These are phyloP conservation scores for Wolfiporia cocos DNA, from an alignment of 1,284 basidiomycete species.

Conservation along the genomic window DNA sequence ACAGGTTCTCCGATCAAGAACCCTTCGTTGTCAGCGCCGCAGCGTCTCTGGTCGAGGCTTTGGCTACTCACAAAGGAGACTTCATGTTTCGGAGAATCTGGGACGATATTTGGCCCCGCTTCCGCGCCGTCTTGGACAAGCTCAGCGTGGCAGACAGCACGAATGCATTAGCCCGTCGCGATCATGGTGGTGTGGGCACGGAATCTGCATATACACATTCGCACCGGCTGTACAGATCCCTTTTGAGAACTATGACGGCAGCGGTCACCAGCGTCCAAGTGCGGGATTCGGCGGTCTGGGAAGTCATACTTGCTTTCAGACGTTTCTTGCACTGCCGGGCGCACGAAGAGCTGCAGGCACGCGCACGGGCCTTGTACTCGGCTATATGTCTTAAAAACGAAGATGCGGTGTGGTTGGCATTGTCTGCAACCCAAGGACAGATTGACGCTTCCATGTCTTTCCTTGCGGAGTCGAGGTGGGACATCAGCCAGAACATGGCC, in stretches of 20 bases:
- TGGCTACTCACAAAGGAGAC: slow-evolving; percentile 65
- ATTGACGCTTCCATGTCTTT: slow-evolving; percentile 39
- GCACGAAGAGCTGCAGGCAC: slow-evolving; percentile 68
- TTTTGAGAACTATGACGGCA: slow-evolving; percentile 67
- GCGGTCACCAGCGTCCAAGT: slow-evolving; percentile 60
- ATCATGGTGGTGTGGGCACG: slow-evolving; percentile 45
- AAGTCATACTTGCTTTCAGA: slow-evolving; percentile 66
- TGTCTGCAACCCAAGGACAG: slow-evolving; percentile 50
- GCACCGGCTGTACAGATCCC: slow-evolving; percentile 68
- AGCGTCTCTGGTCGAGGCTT: slow-evolving; percentile 59
- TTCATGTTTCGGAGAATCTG: slow-evolving; percentile 82
- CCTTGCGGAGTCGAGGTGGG: slow-evolving; percentile 51
- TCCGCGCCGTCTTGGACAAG: slow-evolving; percentile 50
- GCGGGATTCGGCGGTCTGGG: slow-evolving; percentile 71
- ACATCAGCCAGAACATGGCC: slow-evolving; percentile 48
- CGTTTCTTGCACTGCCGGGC: slow-evolving; percentile 63
- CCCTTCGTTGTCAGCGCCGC: slow-evolving; percentile 76
- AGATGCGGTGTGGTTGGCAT: slow-evolving; percentile 79
- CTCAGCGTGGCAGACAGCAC: slow-evolving; percentile 55
- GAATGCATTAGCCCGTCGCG: slow-evolving; percentile 59
- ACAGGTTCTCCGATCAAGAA: slow-evolving; percentile 69
- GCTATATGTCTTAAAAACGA: slow-evolving; percentile 56
- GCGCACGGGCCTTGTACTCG: slow-evolving; percentile 60
- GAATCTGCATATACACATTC: slow-evolving; percentile 72
- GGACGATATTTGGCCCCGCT: slow-evolving; percentile 88